Base-by-base conservation (phyloP, 164 flowering plant species). In the Euptelea pleiosperma region DNA sequence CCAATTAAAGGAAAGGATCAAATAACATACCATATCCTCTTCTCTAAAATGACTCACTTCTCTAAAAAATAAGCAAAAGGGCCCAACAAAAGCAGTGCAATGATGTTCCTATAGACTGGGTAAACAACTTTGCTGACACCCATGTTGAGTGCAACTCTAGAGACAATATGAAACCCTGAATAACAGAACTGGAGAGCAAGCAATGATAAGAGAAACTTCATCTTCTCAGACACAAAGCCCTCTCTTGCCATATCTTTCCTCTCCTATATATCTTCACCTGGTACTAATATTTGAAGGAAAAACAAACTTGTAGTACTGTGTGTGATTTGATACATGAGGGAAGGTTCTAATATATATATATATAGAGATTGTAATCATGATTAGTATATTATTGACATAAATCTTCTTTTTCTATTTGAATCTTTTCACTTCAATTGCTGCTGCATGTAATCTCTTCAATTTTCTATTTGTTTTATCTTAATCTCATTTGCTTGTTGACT, bases 121-220 rank as follows among this genome's bases (percentile, higher is more conserved):
- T 69, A 85, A 25, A 85, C 91, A 59, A 85, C 78, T 69, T 85
- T 81, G 78, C 92, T 88, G 42, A 88, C 76, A 22, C 91, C 89
- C 64, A 83, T 82, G 70, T 88, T 82, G 3, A 88, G 82, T 40
- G 90, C 96, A 64, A 80, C 68, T 58, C 91, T 83, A n/a, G 86
- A 76, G n/a, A 89, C 90, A 24, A 89, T 78, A 70, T 85, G 91
- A 66, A 80, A 82, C n/a, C 91, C 89, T 55, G 89, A 80, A 75
- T 70, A 82, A 56, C 84, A 75, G 3, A 80, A 57, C 61, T 88
- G 96, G 60, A 88, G 73, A 59, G 58, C 62, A 29, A 88, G 54
- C 77, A 83, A 58, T 45, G 84, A 76, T 25, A 75, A 19, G 44
- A 76, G 64, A 58, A 88, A 82, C 68, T 83, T 83, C 77, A 68